Evolutionary conservation across 2,329 filamentous ascomycete genomes (phyloP), one percentile per base, ranked within the genome.

Genomic region (Nothomitra cinnamomea): DNA sequence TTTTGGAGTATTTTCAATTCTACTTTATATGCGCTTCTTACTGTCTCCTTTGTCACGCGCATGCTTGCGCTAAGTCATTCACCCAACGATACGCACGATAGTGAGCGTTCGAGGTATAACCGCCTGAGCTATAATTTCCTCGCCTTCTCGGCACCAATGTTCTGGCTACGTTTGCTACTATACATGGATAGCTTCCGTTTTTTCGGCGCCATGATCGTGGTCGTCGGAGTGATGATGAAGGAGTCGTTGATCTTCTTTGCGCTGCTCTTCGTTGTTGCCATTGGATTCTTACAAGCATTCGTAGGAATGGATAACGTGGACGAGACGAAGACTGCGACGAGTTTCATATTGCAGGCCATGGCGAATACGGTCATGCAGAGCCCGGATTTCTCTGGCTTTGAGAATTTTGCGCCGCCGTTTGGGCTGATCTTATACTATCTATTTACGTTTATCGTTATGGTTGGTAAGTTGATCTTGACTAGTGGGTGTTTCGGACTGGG

Each of bases 1-100:
- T 98, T 98, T 66, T 96, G 92, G 92, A 95, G 95, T 62, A 85
- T 85, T 22, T 95, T 98, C 72, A 98, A 98, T 67, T 77, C 78
- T 24, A 75, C 83, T 0, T 74, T 98, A 0, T 98, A 98, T 66
- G 68, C 77, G 0, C 72, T 96, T 1, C 73, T 98, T 35, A 78
- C 80, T 0, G 77, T 85, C 2, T 94, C 87, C 2, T 82, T 98
- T 58, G 70, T 85, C 42, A 71, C 89, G 38, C 83, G 92, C 35
- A 77, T 94, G 60, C 74, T 94, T 49, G 90, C 88, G 1, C 72
- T 95, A 8, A 75, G 74, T 7, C 79, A 90, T 57, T 71, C 73
- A 0, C 45, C 64, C 4, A 19, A 19, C 43, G 65, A 67, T 1
- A 66, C 75, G 15, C 64, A 70, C 0, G 63, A 73, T 12, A 69